Evolutionary conservation across 805 yeast genomes (phyloP).

Genomic region (Teunomyces tritomae): DNA sequence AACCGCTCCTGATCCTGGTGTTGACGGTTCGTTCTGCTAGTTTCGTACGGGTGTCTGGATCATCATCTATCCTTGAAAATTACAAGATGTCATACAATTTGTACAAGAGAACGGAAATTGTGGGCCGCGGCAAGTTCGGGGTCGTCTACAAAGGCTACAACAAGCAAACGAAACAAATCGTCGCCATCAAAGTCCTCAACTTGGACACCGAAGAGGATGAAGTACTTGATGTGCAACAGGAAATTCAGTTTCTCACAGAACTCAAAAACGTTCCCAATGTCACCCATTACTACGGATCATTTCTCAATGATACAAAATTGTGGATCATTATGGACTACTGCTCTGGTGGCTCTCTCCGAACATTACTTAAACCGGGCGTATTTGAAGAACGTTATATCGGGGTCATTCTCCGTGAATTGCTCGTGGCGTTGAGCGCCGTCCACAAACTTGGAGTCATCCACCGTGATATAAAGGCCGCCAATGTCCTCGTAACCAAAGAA

Average conservation of each 20-base stretch:
- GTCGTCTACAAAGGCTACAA: conserved; percentile 87
- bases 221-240: conserved; percentile 90
- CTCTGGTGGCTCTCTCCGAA: conserved; percentile 92
- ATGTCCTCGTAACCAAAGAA: conserved; percentile 81
- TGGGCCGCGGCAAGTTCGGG: conserved; percentile 97
- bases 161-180: conserved; percentile 67
- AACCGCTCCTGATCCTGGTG: neutral
- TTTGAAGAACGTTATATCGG: conserved; percentile 83
- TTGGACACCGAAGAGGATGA: conserved; percentile 93
- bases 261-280: conserved; percentile 86
- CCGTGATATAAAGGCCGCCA: conserved; percentile 95
- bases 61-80: too few relatives aligned
- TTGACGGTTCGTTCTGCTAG: too few relatives aligned
- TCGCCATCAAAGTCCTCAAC: conserved; percentile 90
- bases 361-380: conserved; percentile 80
- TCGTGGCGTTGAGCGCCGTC: conserved; percentile 73
- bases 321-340: conserved; percentile 99
- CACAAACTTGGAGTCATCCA: conserved; percentile 92
- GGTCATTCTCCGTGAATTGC: conserved; percentile 79
- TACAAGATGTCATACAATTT: neutral
- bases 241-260: conserved; percentile 80
- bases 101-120: conserved; percentile 81
- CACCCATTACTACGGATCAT: conserved; percentile 88
- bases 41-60: too few relatives aligned
- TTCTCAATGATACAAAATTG: conserved; percentile 80